A percentile compares a stretch with the other conserved stretches of the same genome.
phyloP scores from a whole-genome alignment of 2,329 filamentous ascomycete genomes.

The Microcyclospora tardicrescens region DNA sequence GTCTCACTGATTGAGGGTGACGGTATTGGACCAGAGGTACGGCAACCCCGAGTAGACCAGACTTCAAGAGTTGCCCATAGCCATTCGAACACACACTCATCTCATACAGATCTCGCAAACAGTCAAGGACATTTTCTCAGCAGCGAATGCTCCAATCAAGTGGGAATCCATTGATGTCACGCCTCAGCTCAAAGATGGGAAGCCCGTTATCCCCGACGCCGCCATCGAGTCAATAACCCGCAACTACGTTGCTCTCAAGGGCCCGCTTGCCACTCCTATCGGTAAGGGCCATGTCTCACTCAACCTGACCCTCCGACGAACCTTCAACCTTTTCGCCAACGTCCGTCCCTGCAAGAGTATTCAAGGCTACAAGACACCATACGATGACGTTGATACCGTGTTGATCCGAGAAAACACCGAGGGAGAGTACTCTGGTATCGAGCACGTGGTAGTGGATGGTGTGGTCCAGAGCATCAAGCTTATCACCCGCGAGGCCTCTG shows the following conservation, averaged over 20 bases:
- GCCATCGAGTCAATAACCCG: conserved; percentile 86
- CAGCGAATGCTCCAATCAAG: conserved; percentile 88
- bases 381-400: conserved; percentile 92
- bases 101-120: conserved; percentile 72
- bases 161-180: conserved; percentile 98
- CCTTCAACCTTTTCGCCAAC: conserved; percentile 99
- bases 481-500: conserved; percentile 86
- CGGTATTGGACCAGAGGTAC: conserved; percentile 65
- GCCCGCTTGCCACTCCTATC: conserved; percentile 91
- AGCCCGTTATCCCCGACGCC: conserved; percentile 83
- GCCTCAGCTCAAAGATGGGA: conserved; percentile 84
- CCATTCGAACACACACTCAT: neutral
- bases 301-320: conserved; percentile 94
- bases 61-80: neutral
- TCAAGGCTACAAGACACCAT: conserved; percentile 94
- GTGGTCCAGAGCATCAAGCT: conserved; percentile 99
- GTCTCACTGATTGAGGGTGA: conserved; percentile 98
- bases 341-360: conserved; percentile 95
- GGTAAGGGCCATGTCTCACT: conserved; percentile 99
- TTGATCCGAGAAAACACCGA: conserved; percentile 99
- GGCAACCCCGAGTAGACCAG: neutral
- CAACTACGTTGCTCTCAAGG: conserved; percentile 97
- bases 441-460: conserved; percentile 94
- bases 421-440: conserved; percentile 98
- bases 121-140: conserved; percentile 96